Evolutionary conservation across 2,329 filamentous ascomycete genomes (phyloP).

Genomic region (Geosmithia morbida): DNA sequence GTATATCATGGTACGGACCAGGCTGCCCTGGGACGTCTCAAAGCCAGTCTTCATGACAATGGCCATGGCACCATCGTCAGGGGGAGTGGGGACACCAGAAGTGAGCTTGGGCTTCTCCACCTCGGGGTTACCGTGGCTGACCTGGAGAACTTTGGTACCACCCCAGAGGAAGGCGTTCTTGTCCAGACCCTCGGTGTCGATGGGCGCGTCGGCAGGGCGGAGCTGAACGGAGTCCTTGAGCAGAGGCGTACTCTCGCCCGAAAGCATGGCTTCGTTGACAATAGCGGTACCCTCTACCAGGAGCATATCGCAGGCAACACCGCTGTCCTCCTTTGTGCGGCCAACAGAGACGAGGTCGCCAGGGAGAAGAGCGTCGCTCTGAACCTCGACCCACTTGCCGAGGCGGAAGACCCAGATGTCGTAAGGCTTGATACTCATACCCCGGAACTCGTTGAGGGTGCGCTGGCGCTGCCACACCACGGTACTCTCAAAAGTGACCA

Average conservation of each 20-base stretch:
- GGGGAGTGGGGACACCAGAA: slow-evolving; percentile 69
- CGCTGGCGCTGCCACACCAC: slow-evolving; percentile 98
- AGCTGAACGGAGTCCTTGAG: slow-evolving; percentile 93
- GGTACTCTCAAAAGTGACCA: slow-evolving; percentile 93
- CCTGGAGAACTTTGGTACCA: slow-evolving; percentile 91
- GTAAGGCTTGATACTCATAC: slow-evolving; percentile 99
- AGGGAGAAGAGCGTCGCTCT: slow-evolving; percentile 83
- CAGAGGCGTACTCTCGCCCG: slow-evolving; percentile 91
- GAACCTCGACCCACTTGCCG: slow-evolving; percentile 75
- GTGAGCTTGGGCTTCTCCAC: slow-evolving; percentile 57
- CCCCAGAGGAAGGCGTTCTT: slow-evolving; percentile 96
- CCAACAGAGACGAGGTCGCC: slow-evolving; percentile 87
- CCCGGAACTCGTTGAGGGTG: slow-evolving; percentile 89
- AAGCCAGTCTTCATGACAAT: slow-evolving; percentile 96
- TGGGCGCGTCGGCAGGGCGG: slow-evolving; percentile 61
- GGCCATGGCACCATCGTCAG: slow-evolving; percentile 87
- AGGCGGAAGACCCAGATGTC: slow-evolving; percentile 82
- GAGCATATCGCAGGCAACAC: slow-evolving; percentile 94
- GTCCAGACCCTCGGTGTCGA: slow-evolving; percentile 85
- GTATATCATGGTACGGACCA: slow-evolving; percentile 99
- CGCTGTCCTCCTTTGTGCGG: slow-evolving; percentile 91
- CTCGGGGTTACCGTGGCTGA: slow-evolving; percentile 72
- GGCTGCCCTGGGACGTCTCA: slow-evolving; percentile 93
- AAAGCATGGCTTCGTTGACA: slow-evolving; percentile 98
- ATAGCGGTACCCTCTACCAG: slow-evolving; percentile 90